phyloP scores from a whole-genome alignment of 495 filamentous ascomycete genomes.

The Aspergillus ostianus region DNA sequence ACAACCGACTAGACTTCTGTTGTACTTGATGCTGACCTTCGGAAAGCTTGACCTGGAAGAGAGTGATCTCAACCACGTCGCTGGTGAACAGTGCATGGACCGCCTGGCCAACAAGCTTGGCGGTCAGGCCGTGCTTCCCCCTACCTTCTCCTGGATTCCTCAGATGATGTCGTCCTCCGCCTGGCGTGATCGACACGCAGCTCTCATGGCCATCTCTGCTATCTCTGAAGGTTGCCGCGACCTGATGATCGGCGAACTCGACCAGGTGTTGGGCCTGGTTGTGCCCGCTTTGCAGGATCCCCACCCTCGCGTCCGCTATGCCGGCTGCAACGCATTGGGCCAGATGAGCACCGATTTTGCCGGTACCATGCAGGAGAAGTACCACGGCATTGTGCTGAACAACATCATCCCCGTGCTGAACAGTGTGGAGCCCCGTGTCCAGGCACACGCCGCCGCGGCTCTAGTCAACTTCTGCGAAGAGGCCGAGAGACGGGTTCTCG shows the following conservation, averaged over 20 bases:
- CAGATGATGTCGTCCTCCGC: slow-evolving; percentile 94
- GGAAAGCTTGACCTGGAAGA: slow-evolving; percentile 84
- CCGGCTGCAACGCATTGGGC: slow-evolving; percentile 96
- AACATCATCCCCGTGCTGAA: slow-evolving; percentile 92
- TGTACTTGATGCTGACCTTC: slow-evolving; percentile 18
- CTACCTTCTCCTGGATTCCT: slow-evolving; percentile 96
- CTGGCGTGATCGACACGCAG: slow-evolving; percentile 95
- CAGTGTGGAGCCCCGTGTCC: slow-evolving; percentile 87
- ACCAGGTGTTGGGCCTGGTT: slow-evolving; percentile 90
- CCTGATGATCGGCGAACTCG: slow-evolving; percentile 90
- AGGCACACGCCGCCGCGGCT: slow-evolving; percentile 94
- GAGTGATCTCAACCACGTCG: slow-evolving; percentile 96
- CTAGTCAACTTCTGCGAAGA: slow-evolving; percentile 99
- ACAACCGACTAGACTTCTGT: background rate
- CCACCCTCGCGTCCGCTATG: slow-evolving; percentile 94
- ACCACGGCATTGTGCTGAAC: slow-evolving; percentile 77
- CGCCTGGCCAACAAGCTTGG: slow-evolving; percentile 96
- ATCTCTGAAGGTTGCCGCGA: slow-evolving; percentile 98
- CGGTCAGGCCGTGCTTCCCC: slow-evolving; percentile 77
- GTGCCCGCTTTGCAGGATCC: slow-evolving; percentile 87
- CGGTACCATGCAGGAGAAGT: slow-evolving; percentile 96
- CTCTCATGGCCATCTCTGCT: slow-evolving; percentile 98
- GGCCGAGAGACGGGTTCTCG: slow-evolving; percentile 86
- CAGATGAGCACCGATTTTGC: slow-evolving; percentile 99
- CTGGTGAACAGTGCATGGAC: slow-evolving; percentile 99